A percentile compares a stretch with the other conserved stretches of the same genome.
Conservation (phyloP, 2,329 filamentous ascomycete species). For the Parascedosporium putredinis region DNA sequence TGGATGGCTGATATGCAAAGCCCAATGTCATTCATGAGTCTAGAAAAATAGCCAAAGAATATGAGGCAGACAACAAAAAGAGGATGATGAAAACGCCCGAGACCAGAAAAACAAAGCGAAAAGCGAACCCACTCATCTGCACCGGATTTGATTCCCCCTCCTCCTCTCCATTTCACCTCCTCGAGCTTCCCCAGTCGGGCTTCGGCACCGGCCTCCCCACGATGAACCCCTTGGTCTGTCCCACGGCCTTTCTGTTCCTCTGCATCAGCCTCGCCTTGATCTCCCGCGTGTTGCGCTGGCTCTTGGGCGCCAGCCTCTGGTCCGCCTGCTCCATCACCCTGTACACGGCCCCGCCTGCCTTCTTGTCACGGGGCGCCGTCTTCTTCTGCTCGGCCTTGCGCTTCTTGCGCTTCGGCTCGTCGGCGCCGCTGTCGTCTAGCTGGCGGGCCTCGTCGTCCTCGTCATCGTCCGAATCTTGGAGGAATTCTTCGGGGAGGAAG, state of each 20-base stretch:
- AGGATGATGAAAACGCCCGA: too few species aligned
- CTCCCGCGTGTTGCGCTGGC: slow-evolving; percentile 29
- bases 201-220: slow-evolving; percentile 7
- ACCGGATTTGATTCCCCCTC: background rate
- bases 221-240: slow-evolving; percentile 34
- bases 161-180: background rate
- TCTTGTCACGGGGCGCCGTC: slow-evolving; percentile 34
- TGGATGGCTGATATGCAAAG: too few species aligned
- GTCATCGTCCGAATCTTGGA: slow-evolving; percentile 38
- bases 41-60: too few species aligned
- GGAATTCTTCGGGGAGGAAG: slow-evolving; percentile 41
- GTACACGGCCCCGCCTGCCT: slow-evolving; percentile 43
- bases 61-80: background rate
- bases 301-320: slow-evolving; percentile 36
- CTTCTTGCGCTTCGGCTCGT: background rate
- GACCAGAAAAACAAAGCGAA: too few species aligned
- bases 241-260: slow-evolving; percentile 29
- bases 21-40: too few species aligned
- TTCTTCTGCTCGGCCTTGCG: slow-evolving; percentile 12
- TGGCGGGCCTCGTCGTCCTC: slow-evolving; percentile 16
- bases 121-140: background rate
- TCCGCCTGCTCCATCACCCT: slow-evolving; percentile 36
- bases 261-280: slow-evolving; percentile 34
- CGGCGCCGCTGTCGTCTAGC: slow-evolving; percentile 12
- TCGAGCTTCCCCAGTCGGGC: slow-evolving; percentile 7